Evolutionary conservation across 805 yeast genomes (phyloP).

Genomic region (Wickerhamomyces pijperi): DNA sequence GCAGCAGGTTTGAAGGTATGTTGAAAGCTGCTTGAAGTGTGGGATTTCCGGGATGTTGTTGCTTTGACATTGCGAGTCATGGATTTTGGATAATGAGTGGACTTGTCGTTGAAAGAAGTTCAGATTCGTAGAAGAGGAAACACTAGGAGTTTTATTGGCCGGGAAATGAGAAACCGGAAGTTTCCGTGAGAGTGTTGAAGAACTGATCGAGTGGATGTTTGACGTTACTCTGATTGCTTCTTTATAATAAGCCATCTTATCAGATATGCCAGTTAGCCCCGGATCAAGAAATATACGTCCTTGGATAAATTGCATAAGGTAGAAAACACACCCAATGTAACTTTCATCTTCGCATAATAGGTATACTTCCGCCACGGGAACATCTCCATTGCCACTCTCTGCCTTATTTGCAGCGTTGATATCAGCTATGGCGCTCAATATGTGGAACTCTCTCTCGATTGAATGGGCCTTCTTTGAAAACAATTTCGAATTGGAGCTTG

Average conservation of each 20-base stretch:
- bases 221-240: constrained; percentile 36
- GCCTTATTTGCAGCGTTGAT: constrained; percentile 13
- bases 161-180: constrained; percentile 35
- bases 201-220: constrained; percentile 39
- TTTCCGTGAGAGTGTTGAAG: constrained; percentile 26
- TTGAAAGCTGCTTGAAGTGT: constrained; percentile 27
- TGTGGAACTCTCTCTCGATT: constrained; percentile 47
- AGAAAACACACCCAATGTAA: constrained; percentile 43
- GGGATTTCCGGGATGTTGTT: constrained; percentile 42
- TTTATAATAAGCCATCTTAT: constrained; percentile 27
- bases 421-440: constrained; percentile 27
- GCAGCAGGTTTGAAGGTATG: constrained; percentile 34
- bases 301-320: constrained; percentile 47
- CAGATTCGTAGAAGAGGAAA: constrained; percentile 14
- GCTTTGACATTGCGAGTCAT: constrained; percentile 23
- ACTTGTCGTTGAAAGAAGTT: constrained; percentile 44
- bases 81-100: constrained; percentile 32
- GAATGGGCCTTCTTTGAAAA: constrained; percentile 51
- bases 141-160: no score
- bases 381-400: constrained; percentile 15
- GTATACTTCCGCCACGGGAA: constrained; percentile 45
- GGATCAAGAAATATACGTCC: constrained; percentile 50
- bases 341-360: constrained; percentile 46
- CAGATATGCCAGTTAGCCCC: constrained; percentile 22
- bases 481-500: constrained; percentile 35